Evolutionary conservation across 169 alveolate species (phyloP).

Genomic region (Perkinsus olseni): DNA sequence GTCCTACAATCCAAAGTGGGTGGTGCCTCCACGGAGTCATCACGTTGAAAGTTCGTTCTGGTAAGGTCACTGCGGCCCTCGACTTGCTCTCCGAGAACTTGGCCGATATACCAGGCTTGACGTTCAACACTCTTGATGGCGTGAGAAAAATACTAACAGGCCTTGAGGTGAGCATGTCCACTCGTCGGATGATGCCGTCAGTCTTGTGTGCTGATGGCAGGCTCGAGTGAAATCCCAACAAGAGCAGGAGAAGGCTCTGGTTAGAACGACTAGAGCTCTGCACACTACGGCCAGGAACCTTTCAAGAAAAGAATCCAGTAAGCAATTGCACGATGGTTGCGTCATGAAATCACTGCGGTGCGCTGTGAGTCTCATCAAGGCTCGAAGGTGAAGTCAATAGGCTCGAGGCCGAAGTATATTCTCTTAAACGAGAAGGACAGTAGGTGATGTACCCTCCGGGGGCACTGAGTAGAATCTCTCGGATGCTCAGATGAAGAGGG

Average conservation of each 20-base stretch:
- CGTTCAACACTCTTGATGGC: neutral
- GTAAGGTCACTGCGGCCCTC: neutral
- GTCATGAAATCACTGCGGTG: neutral
- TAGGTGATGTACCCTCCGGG: neutral
- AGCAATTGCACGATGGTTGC: neutral
- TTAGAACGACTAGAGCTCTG: neutral
- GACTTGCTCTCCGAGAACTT: neutral
- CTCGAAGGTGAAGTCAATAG: neutral
- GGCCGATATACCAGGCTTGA: neutral
- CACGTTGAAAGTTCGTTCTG: neutral
- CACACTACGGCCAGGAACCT: neutral
- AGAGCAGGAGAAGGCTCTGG: neutral
- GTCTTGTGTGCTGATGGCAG: neutral
- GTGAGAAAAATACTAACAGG: neutral
- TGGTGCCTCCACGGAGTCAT: neutral
- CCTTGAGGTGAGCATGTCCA: neutral
- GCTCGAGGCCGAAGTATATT: neutral
- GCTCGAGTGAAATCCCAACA: neutral
- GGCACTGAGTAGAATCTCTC: neutral
- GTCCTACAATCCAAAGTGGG: neutral
- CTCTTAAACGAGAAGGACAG: neutral
- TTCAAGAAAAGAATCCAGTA: neutral
- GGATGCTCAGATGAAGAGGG: neutral
- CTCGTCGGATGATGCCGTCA: neutral
- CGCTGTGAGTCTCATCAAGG: neutral